Evolutionary conservation across 305 asterid species (phyloP).

Genomic region (Plantago rigida): DNA sequence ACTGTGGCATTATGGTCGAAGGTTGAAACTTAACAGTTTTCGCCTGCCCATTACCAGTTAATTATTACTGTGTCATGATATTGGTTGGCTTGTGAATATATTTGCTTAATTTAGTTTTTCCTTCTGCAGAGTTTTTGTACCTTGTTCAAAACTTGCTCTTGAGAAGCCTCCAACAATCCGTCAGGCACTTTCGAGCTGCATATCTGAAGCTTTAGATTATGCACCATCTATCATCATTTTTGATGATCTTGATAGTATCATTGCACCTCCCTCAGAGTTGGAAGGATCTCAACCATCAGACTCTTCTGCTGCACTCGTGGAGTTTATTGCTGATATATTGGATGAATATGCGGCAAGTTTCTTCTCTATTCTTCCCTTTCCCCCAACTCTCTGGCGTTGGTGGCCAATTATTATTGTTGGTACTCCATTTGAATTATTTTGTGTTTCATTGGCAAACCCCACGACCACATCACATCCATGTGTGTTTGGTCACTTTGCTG

Average conservation of each 20-base stretch:
- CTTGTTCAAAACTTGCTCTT: conserved; percentile 72
- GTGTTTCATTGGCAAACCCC: no score
- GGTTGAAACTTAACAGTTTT: conserved; percentile 2
- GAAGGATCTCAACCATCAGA: conserved; percentile 74
- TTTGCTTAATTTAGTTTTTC: conserved; percentile 25
- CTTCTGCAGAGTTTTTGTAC: conserved; percentile 53
- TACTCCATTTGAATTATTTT: not conserved
- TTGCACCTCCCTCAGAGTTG: conserved; percentile 59
- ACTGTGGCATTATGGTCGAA: conserved; percentile 21
- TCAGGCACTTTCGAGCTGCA: conserved; percentile 53
- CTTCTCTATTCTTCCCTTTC: conserved; percentile 11
- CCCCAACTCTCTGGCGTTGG: conserved; percentile 8
- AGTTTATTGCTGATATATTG: conserved; percentile 69
- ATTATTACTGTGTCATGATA: conserved; percentile 9
- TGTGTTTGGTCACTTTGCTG: not conserved
- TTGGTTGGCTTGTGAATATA: conserved; percentile 23
- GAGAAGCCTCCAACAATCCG: conserved; percentile 72
- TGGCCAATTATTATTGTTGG: not conserved
- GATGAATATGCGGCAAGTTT: conserved; percentile 73
- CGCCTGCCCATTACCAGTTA: conserved; percentile 8
- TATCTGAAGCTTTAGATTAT: conserved; percentile 78
- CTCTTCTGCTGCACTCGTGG: conserved; percentile 53
- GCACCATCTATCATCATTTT: conserved; percentile 79
- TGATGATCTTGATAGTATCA: conserved; percentile 90
- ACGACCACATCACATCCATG: no score